Percentiles rank a stretch among this genome's conserved stretches.
Evolutionary conservation across 768 basidiomycete genomes (phyloP).

Genomic region (Clathrus columnatus): DNA sequence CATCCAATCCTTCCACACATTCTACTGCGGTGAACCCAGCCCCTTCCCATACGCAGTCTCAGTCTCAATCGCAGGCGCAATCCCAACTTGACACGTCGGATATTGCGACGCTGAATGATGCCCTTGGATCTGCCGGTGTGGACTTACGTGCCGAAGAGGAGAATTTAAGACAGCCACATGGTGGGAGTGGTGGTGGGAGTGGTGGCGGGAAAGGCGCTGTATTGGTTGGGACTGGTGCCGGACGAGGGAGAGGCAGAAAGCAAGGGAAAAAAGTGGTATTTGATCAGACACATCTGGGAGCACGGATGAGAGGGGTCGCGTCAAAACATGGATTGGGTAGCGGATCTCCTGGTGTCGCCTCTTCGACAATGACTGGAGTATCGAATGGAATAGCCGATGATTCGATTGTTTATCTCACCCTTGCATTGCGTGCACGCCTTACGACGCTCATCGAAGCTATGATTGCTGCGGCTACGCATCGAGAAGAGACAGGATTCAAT

Average conservation of each 20-base stretch:
- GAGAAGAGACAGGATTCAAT: constrained; percentile 63
- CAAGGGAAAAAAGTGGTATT: constrained; percentile 65
- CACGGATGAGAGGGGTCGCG: constrained; percentile 60
- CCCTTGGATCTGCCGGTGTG: constrained; percentile 78
- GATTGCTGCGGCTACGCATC: constrained; percentile 59
- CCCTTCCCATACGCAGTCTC: background rate
- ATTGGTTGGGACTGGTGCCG: background rate
- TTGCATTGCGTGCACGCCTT: constrained; percentile 68
- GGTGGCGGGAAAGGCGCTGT: constrained; percentile 40
- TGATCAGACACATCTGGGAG: constrained; percentile 53
- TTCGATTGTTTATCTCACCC: constrained; percentile 65
- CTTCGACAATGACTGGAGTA: constrained; percentile 23
- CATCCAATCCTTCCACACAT: background rate
- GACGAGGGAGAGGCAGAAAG: constrained; percentile 10
- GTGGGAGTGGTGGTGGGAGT: constrained; percentile 43
- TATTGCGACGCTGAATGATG: constrained; percentile 74
- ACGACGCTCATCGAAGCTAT: constrained; percentile 60
- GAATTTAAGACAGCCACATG: constrained; percentile 56
- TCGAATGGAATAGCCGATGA: constrained; percentile 56
- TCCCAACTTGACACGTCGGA: constrained; percentile 50
- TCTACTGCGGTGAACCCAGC: background rate
- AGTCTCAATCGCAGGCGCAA: background rate
- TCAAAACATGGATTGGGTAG: constrained; percentile 46
- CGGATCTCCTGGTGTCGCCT: background rate
- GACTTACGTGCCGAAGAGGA: constrained; percentile 88